Percentiles rank a stretch among this genome's conserved stretches.
Conservation (phyloP, 2,329 filamentous ascomycete genomes). For the Aschersonia sp. region DNA sequence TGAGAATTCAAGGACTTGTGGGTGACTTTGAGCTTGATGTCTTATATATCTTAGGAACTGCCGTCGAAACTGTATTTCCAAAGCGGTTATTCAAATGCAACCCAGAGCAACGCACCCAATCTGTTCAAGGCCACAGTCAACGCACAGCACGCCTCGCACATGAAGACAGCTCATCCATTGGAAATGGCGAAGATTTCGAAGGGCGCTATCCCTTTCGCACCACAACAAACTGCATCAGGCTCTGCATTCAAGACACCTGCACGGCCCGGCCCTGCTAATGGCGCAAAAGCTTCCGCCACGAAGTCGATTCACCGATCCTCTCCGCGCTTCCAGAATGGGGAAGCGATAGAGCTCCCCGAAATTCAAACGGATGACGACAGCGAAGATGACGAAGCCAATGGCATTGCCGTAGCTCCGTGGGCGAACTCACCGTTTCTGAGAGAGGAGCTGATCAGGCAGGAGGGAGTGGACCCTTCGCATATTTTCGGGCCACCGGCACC, state of each 20-base stretch:
- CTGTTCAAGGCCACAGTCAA: conserved; percentile 54
- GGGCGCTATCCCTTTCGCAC: conserved; percentile 78
- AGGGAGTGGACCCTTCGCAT: conserved; percentile 66
- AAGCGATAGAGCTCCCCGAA: conserved; percentile 82
- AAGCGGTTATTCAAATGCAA: conserved; percentile 45
- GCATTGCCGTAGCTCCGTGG: conserved; percentile 55
- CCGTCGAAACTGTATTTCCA: conserved; percentile 45
- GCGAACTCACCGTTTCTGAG: conserved; percentile 76
- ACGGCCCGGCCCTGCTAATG: conserved; percentile 28
- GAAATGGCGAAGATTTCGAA: conserved; percentile 83
- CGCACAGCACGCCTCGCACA: conserved; percentile 50
- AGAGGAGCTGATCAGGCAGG: conserved; percentile 62
- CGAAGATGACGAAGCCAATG: conserved; percentile 51
- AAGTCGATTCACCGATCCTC: conserved; percentile 56
- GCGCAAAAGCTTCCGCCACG: conserved; percentile 35
- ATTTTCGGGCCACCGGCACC: conserved; percentile 84
- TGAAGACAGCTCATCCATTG: conserved; percentile 52
- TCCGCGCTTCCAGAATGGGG: conserved; percentile 76
- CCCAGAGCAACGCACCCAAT: conserved; percentile 36
- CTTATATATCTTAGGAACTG: conserved; percentile 31
- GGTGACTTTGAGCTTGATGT: not conserved
- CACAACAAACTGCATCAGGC: conserved; percentile 43
- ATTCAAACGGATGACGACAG: conserved; percentile 93
- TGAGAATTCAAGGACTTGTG: conserved; percentile 20
- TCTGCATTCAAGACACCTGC: conserved; percentile 56